Percentiles rank a stretch among this genome's conserved stretches.
phyloP scores from a whole-genome alignment of 495 filamentous ascomycete genomes.

The Annulohypoxylon nitens region DNA sequence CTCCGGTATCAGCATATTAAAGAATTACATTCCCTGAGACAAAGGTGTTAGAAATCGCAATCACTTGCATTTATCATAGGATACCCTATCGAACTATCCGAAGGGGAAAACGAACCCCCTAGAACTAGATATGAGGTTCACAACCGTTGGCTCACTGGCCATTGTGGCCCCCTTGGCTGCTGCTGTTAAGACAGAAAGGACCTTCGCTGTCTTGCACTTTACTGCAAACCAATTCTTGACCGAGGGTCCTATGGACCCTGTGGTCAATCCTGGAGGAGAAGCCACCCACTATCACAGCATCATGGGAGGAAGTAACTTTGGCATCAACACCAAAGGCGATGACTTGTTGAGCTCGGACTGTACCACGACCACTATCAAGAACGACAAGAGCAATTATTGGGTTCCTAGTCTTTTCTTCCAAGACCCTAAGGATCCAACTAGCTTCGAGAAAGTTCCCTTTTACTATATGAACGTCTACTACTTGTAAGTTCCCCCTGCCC shows the following conservation, averaged over 20 bases:
- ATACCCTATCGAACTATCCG: conserved; percentile 16
- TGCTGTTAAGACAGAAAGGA: conserved; percentile 52
- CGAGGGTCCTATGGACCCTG: conserved; percentile 72
- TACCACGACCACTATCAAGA: conserved; percentile 72
- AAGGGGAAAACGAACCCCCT: conserved; percentile 12
- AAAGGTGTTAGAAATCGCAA: conserved; percentile 26
- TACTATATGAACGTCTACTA: conserved; percentile 78
- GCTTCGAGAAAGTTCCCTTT: conserved; percentile 74
- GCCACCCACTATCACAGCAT: conserved; percentile 76
- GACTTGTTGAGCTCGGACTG: conserved; percentile 71
- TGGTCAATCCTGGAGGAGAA: conserved; percentile 69
- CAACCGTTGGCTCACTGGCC: conserved; percentile 46
- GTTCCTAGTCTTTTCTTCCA: conserved; percentile 75
- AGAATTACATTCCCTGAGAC: conserved; percentile 44
- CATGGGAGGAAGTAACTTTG: conserved; percentile 78
- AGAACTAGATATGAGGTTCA: conserved; percentile 47
- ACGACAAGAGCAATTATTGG: conserved; percentile 85
- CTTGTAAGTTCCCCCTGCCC: conserved; percentile 59
- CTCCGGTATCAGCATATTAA: conserved; percentile 34
- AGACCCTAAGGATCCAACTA: conserved; percentile 67
- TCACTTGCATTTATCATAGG: conserved; percentile 28
- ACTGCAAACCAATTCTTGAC: conserved; percentile 63
- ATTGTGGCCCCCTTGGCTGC: conserved; percentile 51
- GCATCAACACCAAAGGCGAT: conserved; percentile 70
- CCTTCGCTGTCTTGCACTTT: conserved; percentile 62